Evolutionary conservation across 169 alveolate species (phyloP).

Genomic region (Hepatocystis sp.): DNA sequence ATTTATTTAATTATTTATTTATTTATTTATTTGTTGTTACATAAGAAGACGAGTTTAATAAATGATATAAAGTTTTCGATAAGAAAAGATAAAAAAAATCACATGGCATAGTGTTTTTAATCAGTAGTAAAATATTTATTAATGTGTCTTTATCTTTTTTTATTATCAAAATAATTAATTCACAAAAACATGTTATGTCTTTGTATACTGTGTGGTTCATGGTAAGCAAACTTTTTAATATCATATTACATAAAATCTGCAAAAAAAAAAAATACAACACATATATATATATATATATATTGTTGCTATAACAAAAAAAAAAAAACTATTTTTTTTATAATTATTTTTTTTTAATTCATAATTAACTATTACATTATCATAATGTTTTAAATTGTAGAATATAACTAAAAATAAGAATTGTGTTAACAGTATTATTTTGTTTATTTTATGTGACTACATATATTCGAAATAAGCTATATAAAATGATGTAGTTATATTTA

Average conservation of each 20-base stretch:
- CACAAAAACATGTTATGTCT: constrained; percentile 50
- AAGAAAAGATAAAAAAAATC: constrained; percentile 58
- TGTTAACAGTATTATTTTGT: too few relatives aligned
- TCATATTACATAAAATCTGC: constrained; percentile 55
- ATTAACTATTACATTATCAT: neutral
- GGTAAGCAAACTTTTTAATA: constrained; percentile 33
- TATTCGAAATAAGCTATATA: too few relatives aligned
- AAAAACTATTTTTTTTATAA: neutral
- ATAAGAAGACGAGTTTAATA: constrained; percentile 3
- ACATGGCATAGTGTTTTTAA: constrained; percentile 42
- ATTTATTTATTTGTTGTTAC: constrained; percentile 13
- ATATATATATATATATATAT: too few relatives aligned
- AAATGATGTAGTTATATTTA: too few relatives aligned
- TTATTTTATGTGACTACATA: too few relatives aligned
- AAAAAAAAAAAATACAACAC: neutral
- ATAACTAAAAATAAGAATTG: too few relatives aligned
- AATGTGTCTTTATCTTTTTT: constrained; percentile 29
- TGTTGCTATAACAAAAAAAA: too few relatives aligned
- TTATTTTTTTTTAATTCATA: constrained; percentile 3
- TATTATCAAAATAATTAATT: constrained; percentile 48
- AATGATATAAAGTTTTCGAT: constrained; percentile 20
- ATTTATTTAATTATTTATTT: neutral
- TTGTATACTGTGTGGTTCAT: constrained; percentile 24
- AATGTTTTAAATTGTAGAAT: too few relatives aligned
- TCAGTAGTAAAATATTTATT: constrained; percentile 29